Evolutionary conservation across 192 early-diverging fungal genomes (phyloP).

Genomic region (Phlyctochytrium bullatum): DNA sequence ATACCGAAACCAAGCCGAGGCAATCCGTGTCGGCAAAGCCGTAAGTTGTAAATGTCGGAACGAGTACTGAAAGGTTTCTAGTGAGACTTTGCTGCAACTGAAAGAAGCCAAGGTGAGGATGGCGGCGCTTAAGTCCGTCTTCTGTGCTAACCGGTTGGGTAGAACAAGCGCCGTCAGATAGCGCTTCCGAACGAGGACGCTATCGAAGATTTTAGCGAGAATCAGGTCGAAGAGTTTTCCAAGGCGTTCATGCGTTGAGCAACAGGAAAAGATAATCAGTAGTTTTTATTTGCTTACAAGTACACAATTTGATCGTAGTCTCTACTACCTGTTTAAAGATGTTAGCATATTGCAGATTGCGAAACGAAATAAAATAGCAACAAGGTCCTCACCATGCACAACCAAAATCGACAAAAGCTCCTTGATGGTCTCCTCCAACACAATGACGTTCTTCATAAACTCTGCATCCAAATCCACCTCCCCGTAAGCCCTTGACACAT

Average conservation of each 20-base stretch:
- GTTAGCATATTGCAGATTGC: not conserved
- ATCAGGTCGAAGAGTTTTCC: not conserved
- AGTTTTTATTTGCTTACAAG: not conserved
- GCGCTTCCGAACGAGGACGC: not conserved
- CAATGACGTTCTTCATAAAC: slow-evolving; percentile 86
- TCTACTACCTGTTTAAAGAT: slow-evolving; percentile 8
- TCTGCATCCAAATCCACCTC: slow-evolving; percentile 37
- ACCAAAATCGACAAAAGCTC: slow-evolving; percentile 79
- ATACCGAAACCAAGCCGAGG: not conserved
- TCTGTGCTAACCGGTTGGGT: not conserved
- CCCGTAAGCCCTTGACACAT: not conserved
- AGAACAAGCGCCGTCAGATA: not conserved
- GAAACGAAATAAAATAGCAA: no score
- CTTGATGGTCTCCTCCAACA: slow-evolving; percentile 89
- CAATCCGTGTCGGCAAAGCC: not conserved
- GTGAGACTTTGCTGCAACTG: not conserved
- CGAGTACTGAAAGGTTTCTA: not conserved
- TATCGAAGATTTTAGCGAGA: not conserved
- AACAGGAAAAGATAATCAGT: not conserved
- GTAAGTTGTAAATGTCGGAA: not conserved
- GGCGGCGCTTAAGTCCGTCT: no score
- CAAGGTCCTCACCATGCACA: slow-evolving; percentile 24
- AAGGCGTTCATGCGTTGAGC: not conserved
- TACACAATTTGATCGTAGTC: slow-evolving; percentile 13
- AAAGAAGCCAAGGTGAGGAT: no score